A percentile compares a stretch with the other conserved stretches of the same genome.
phyloP scores from a whole-genome alignment of 2,329 filamentous ascomycete species.

The Chlorencoelia australis region DNA sequence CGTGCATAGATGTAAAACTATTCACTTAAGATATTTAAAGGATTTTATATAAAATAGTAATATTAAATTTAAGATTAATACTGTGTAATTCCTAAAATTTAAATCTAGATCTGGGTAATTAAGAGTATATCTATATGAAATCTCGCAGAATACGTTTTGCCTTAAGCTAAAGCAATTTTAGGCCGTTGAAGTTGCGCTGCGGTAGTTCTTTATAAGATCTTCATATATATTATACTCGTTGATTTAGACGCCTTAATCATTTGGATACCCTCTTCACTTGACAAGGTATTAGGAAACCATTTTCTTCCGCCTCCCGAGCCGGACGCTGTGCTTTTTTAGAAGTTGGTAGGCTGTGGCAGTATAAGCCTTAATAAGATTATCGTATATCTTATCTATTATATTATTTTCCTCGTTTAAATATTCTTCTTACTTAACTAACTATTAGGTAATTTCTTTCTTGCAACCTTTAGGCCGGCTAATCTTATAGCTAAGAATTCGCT shows the following conservation, averaged over 20 bases:
- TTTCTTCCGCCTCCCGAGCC: background rate
- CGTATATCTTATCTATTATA: background rate
- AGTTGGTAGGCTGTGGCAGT: background rate
- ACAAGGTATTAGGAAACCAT: background rate
- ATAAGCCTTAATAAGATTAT: background rate
- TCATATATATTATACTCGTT: background rate
- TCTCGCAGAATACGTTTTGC: background rate
- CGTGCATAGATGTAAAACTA: background rate
- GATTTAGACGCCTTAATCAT: background rate
- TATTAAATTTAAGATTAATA: background rate
- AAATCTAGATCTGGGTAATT: background rate
- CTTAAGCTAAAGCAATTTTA: background rate
- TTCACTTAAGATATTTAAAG: background rate
- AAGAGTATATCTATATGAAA: background rate
- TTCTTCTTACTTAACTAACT: constrained; percentile 1
- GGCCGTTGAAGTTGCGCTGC: background rate
- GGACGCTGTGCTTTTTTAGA: background rate
- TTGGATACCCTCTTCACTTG: constrained; percentile 1
- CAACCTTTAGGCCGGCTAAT: background rate
- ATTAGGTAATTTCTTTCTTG: background rate
- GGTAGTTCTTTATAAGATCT: background rate
- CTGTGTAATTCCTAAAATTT: background rate
- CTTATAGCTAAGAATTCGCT: constrained; percentile 1
- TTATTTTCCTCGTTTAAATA: background rate
- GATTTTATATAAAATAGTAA: background rate